Conservation (phyloP, 805 yeast genomes). For the Candida boleticola region DNA sequence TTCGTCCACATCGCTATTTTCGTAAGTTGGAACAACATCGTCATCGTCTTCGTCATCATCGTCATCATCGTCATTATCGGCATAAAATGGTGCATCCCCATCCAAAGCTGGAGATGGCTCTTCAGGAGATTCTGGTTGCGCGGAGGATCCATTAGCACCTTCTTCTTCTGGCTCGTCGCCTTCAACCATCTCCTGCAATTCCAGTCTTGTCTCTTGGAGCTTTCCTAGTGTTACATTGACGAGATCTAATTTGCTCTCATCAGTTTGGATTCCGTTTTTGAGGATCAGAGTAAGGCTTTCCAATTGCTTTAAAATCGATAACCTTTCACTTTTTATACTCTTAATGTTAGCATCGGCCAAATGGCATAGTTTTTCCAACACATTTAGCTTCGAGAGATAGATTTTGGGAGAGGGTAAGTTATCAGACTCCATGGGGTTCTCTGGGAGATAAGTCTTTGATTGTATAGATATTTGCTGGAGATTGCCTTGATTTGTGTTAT, state of each 20-base stretch:
- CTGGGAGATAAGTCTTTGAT: slow-evolving; percentile 34
- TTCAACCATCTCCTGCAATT: slow-evolving; percentile 28
- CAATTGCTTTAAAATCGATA: slow-evolving; percentile 25
- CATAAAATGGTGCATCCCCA: neutral
- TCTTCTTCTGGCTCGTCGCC: slow-evolving; percentile 10
- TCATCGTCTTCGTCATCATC: slow-evolving; percentile 18
- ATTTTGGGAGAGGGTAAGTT: slow-evolving; percentile 37
- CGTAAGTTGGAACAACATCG: slow-evolving; percentile 22
- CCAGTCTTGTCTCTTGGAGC: slow-evolving; percentile 28
- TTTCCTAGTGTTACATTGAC: slow-evolving; percentile 26
- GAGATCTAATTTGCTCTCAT: slow-evolving; percentile 31
- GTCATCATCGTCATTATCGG: slow-evolving; percentile 3
- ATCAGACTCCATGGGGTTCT: slow-evolving; percentile 32
- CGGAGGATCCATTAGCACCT: no score
- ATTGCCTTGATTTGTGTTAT: slow-evolving; percentile 29
- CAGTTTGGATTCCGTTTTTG: slow-evolving; percentile 26
- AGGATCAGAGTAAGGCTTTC: slow-evolving; percentile 20
- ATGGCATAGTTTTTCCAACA: slow-evolving; percentile 36
- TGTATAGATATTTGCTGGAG: slow-evolving; percentile 38
- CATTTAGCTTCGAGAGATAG: slow-evolving; percentile 38
- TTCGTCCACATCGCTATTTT: slow-evolving; percentile 12
- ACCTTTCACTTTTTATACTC: slow-evolving; percentile 27
- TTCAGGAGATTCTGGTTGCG: slow-evolving; percentile 11
- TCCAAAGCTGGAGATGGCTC: slow-evolving; percentile 31
- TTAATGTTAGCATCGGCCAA: slow-evolving; percentile 29